Evolutionary conservation across 768 basidiomycete species (phyloP), one percentile per base, ranked within the genome.

Genomic region (Termitomyces sp.): DNA sequence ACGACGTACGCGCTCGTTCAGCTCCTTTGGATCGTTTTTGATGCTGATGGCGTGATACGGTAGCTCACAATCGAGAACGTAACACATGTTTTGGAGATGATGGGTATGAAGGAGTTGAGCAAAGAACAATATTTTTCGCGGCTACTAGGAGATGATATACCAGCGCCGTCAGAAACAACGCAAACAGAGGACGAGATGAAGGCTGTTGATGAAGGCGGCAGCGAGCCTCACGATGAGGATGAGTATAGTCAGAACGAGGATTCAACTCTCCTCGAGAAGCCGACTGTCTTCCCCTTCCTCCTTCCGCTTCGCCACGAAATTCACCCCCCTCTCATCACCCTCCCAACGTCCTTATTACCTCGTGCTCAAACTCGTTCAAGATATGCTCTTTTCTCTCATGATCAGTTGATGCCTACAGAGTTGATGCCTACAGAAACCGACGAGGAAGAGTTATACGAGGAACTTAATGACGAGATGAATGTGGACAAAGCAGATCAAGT

Each of bases 61-160:
- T 61, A 87, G 84, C 74, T 85, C 37, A 72, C 77, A 3, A 57
- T 67, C 8, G 67, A 74, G 15, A 78, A 80, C 56, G 75, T 89
- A 50, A 71, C 76, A 20, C 80, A 81, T 48, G 85, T 82, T 10
- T 65, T 86, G 46, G 75, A 79, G 20, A 75, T 80, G 51, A 74
- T 83, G 68, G 83, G 81, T 1, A 69, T 76, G 25, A 67, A 71
- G 11, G 68, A 69, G 49, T 63, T 70, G 15, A 76, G 69, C 66
- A 80, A 78, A 65, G 71, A 74, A 36, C 64, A 68, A n/a, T 77
- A 80, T 68, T 81, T 86, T 57, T 66, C 73, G 25, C 67, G 69
- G 37, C 63, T 82, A 11, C 57, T 76, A 50, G 65, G 51, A 38
- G 64, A 60, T 17, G 54, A 64, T 38, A 45, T 50, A 45, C 31